A percentile compares a stretch with the other conserved stretches of the same genome.
Conservation (phyloP, 768 basidiomycete genomes). For the Tulasnella sp. region DNA sequence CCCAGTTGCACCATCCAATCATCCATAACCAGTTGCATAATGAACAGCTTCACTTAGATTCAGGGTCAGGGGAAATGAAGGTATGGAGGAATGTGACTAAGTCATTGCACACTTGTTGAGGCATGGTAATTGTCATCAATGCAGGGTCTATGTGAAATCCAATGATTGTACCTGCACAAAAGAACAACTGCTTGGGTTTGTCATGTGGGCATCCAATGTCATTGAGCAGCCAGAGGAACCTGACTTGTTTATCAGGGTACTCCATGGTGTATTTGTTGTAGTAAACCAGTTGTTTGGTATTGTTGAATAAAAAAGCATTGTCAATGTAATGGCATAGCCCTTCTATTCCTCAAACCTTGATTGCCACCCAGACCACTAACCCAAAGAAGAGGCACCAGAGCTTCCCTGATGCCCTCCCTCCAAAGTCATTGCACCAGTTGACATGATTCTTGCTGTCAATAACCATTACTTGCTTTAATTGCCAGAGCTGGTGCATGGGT, state of each 20-base stretch:
- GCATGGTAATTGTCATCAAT: slow-evolving; percentile 27
- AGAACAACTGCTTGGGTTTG: slow-evolving; percentile 32
- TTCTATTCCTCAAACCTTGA: slow-evolving; percentile 17
- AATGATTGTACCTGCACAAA: slow-evolving; percentile 28
- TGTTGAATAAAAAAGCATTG: slow-evolving; percentile 27
- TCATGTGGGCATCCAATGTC: slow-evolving; percentile 33
- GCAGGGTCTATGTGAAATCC: slow-evolving; percentile 33
- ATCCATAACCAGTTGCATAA: slow-evolving; percentile 26
- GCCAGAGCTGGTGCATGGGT: slow-evolving; percentile 34
- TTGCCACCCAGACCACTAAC: slow-evolving; percentile 33
- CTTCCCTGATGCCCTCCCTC: slow-evolving; percentile 22
- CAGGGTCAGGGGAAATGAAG: slow-evolving; percentile 5
- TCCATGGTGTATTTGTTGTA: slow-evolving; percentile 27
- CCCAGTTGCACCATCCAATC: slow-evolving; percentile 35
- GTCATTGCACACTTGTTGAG: slow-evolving; percentile 11
- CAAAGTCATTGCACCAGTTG: slow-evolving; percentile 31
- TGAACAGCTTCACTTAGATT: slow-evolving; percentile 1
- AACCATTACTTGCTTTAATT: slow-evolving; percentile 32
- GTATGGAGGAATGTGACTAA: slow-evolving; percentile 21
- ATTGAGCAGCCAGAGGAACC: slow-evolving; percentile 34
- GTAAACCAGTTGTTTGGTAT: slow-evolving; percentile 18
- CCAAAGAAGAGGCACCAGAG: slow-evolving; percentile 29
- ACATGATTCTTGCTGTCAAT: slow-evolving; percentile 24
- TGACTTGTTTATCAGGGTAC: slow-evolving; percentile 29
- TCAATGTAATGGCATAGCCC: slow-evolving; percentile 29